phyloP scores from a whole-genome alignment of 129 eudicot species.

The Tagetes erecta region DNA sequence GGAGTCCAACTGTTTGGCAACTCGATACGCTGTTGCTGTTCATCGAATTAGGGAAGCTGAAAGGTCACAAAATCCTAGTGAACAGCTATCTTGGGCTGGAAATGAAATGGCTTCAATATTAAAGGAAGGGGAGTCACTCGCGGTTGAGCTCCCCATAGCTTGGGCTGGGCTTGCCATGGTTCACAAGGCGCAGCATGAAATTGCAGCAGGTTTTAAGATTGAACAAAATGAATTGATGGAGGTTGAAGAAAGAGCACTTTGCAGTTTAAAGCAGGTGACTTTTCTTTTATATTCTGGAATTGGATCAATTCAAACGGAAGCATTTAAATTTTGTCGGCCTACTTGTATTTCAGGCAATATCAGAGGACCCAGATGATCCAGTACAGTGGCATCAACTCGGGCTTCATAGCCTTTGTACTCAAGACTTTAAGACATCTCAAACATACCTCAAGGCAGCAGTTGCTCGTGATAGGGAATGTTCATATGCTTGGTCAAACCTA shows the following conservation, averaged over 20 bases:
- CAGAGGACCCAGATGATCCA: slow-evolving; percentile 87
- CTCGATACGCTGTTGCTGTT: slow-evolving; percentile 87
- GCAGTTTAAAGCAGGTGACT: slow-evolving; percentile 76
- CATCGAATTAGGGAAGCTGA: slow-evolving; percentile 92
- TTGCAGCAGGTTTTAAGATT: slow-evolving; percentile 79
- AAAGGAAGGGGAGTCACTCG: slow-evolving; percentile 74
- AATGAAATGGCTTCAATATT: slow-evolving; percentile 94
- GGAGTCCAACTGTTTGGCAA: slow-evolving; percentile 93
- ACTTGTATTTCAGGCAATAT: slow-evolving; percentile 64
- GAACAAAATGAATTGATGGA: slow-evolving; percentile 72
- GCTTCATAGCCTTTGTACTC: slow-evolving; percentile 85
- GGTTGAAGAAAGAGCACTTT: slow-evolving; percentile 77
- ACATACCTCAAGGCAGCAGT: slow-evolving; percentile 88
- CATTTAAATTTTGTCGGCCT: background rate
- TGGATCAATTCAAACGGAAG: background rate
- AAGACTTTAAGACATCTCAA: slow-evolving; percentile 70
- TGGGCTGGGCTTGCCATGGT: slow-evolving; percentile 97
- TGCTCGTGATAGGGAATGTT: slow-evolving; percentile 75
- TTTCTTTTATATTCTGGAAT: background rate
- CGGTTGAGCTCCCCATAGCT: slow-evolving; percentile 75
- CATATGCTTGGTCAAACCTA: slow-evolving; percentile 92
- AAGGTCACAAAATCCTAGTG: slow-evolving; percentile 88
- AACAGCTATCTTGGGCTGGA: slow-evolving; percentile 97
- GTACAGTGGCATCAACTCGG: slow-evolving; percentile 97
- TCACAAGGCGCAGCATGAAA: slow-evolving; percentile 95